Conservation (phyloP, 2,329 filamentous ascomycete species). For the Aspergillus fijiensis region DNA sequence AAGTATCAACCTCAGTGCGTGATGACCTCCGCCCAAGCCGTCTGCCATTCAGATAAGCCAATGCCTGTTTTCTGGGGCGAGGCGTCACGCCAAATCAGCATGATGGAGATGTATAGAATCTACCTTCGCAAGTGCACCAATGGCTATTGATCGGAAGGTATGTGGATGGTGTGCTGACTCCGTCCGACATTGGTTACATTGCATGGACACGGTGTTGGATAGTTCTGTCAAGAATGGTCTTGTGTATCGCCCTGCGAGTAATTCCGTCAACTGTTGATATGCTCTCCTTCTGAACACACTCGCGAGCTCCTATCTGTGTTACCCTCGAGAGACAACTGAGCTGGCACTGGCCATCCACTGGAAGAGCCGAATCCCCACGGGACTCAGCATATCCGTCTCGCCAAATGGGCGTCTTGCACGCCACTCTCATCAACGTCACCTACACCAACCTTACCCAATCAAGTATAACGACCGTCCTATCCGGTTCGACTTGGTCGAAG, state of each 20-base stretch:
- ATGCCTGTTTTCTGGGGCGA: neutral
- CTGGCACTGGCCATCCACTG: constrained; percentile 1
- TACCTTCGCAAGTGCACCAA: neutral
- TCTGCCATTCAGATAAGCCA: neutral
- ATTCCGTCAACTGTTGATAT: constrained; percentile 1
- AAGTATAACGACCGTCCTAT: constrained; percentile 5
- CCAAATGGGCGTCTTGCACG: neutral
- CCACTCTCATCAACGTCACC: constrained; percentile 2
- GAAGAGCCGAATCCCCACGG: neutral
- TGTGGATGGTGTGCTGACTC: constrained; percentile 7
- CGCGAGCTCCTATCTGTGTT: neutral
- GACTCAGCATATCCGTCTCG: neutral
- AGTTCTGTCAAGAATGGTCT: constrained; percentile 6
- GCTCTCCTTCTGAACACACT: neutral
- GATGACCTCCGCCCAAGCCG: neutral
- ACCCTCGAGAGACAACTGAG: neutral
- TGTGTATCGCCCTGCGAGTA: constrained; percentile 3
- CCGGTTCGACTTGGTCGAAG: neutral
- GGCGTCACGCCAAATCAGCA: constrained; percentile 1
- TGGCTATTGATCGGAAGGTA: constrained; percentile 4
- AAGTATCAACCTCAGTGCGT: neutral
- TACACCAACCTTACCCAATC: neutral
- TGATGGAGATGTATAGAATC: neutral
- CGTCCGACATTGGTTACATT: constrained; percentile 21
- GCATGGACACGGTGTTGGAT: constrained; percentile 14